A percentile compares a stretch with the other conserved stretches of the same genome.
phyloP scores from a whole-genome alignment of 805 yeast genomes.

The Phaffomyces antillensis region DNA sequence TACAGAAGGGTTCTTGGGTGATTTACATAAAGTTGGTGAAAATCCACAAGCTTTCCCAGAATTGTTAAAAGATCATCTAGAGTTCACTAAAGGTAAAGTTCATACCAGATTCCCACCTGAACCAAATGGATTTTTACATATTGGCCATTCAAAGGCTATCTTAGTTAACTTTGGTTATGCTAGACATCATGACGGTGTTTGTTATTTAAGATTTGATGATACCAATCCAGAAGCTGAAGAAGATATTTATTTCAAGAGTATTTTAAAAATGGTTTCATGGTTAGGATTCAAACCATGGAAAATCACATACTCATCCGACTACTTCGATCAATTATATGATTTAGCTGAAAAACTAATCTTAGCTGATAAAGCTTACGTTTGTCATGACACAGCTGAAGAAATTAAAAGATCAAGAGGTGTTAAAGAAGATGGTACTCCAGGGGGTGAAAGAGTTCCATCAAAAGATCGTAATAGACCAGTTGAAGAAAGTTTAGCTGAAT shows the following conservation, averaged over 20 bases:
- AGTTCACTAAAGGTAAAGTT: constrained; percentile 73
- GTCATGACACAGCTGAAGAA: constrained; percentile 89
- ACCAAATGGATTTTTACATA: constrained; percentile 95
- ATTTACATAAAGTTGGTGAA: constrained; percentile 90
- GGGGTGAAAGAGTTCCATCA: constrained; percentile 87
- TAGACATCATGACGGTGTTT: constrained; percentile 73
- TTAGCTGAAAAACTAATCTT: constrained; percentile 79
- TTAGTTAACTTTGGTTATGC: constrained; percentile 98
- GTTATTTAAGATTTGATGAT: constrained; percentile 92
- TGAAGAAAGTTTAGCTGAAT: constrained; percentile 72
- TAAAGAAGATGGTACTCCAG: constrained; percentile 85
- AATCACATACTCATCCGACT: constrained; percentile 92
- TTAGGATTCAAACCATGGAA: constrained; percentile 92
- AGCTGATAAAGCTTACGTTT: constrained; percentile 76
- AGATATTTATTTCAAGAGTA: constrained; percentile 80
- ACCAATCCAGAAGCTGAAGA: constrained; percentile 99
- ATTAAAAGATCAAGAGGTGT: constrained; percentile 87
- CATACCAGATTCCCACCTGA: constrained; percentile 97
- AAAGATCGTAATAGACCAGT: constrained; percentile 62
- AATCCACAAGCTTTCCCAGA: constrained; percentile 89
- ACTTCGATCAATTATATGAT: constrained; percentile 82
- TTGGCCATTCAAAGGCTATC: constrained; percentile 97
- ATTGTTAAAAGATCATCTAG: constrained; percentile 72
- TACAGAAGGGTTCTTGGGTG: constrained; percentile 91
- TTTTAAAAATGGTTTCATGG: constrained; percentile 83